These are phyloP conservation scores for Plasmodium malariae DNA, from an alignment of 169 alveolate species.

Conservation along the genomic window DNA sequence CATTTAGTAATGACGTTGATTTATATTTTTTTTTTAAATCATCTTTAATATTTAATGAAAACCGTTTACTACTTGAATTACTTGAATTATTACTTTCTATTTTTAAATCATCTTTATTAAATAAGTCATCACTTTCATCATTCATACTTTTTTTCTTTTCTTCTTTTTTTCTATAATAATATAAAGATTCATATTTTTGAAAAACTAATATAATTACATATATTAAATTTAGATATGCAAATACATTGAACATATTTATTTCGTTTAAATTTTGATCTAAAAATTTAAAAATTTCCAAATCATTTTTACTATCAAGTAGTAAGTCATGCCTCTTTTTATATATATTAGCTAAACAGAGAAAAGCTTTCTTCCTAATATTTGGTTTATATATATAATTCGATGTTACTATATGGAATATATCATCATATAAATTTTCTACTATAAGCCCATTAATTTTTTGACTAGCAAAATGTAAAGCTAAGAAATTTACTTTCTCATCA, in stretches of 20 bases:
- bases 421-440: conserved; percentile 85
- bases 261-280: conserved; percentile 69
- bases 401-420: conserved; percentile 79
- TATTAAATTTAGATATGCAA: conserved; percentile 44
- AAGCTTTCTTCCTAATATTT: conserved; percentile 86
- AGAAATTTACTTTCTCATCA: conserved; percentile 82
- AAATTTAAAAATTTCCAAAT: conserved; percentile 76
- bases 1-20: conserved; percentile 6
- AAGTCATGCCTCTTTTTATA: conserved; percentile 74
- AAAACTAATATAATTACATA: conserved; percentile 52
- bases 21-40: conserved; percentile 19
- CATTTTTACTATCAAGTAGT: conserved; percentile 74
- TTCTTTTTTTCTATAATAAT: conserved; percentile 27
- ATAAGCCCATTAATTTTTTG: conserved; percentile 85
- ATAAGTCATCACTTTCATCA: conserved; percentile 12
- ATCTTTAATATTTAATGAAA: conserved; percentile 45
- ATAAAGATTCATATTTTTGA: conserved; percentile 45
- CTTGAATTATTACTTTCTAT: background rate
- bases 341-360: conserved; percentile 85
- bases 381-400: conserved; percentile 77
- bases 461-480: conserved; percentile 89
- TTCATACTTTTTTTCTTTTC: conserved; percentile 2
- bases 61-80: background rate
- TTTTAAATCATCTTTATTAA: conserved; percentile 7
- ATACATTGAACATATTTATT: conserved; percentile 47